phyloP scores from a whole-genome alignment of 225 moss, liverwort and hornwort species.

The Neckera pumila region DNA sequence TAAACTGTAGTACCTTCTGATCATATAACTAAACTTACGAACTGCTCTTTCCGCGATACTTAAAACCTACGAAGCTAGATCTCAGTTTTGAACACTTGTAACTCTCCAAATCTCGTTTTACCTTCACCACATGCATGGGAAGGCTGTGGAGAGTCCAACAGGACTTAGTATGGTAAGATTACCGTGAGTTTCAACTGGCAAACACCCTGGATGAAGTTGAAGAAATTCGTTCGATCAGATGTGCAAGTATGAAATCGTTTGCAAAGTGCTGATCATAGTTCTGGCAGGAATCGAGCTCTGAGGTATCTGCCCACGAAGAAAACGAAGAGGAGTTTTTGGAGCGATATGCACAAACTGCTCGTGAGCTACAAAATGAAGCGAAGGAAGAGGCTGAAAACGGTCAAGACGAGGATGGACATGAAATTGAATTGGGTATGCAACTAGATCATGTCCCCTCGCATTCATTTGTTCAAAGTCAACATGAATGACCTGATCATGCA shows the following conservation, averaged over 20 bases:
- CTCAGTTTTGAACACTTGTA: not conserved
- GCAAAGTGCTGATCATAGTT: not conserved
- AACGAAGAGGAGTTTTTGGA: constrained; percentile 68
- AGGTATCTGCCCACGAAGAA: constrained; percentile 52
- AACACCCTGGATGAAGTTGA: not conserved
- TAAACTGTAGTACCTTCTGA: not conserved
- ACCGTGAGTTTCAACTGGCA: not conserved
- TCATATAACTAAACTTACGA: not conserved
- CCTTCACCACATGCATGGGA: too few relatives aligned
- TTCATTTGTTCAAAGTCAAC: not conserved
- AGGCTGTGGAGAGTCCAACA: not conserved
- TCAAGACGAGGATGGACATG: constrained; percentile 81
- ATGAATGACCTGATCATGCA: not conserved
- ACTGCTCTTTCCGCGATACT: not conserved
- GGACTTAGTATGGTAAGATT: too few relatives aligned
- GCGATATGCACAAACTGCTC: constrained; percentile 53
- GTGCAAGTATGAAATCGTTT: not conserved
- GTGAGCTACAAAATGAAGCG: constrained; percentile 63
- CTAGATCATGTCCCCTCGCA: not conserved
- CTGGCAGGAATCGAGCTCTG: constrained; percentile 41
- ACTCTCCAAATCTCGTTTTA: not conserved
- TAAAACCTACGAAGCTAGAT: not conserved
- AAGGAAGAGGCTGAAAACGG: constrained; percentile 70
- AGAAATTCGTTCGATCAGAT: not conserved
- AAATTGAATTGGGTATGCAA: constrained; percentile 60